Evolutionary conservation across 495 filamentous ascomycete species (phyloP), one percentile per base, ranked within the genome.

Genomic region (Clavariopsis aquatica): DNA sequence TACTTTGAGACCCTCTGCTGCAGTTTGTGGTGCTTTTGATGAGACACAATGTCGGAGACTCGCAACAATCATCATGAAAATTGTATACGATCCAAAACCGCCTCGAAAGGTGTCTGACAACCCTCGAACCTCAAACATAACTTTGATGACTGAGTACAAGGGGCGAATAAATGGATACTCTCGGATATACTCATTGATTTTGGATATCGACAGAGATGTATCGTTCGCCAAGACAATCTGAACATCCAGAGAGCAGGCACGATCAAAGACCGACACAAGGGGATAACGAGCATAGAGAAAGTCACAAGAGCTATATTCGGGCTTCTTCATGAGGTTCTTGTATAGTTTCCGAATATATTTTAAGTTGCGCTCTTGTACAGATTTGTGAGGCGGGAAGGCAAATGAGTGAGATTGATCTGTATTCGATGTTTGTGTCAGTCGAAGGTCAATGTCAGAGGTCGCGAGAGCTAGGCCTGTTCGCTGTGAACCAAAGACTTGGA

Each of bases 21-120:
- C 26, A 6, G 24, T 54, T 54, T 54, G 4, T 12, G 60, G 46
- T 17, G 46, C 26, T 29, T 77, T 56, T 73, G 66, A 62, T 9
- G 65, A 36, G 20, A 29, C n/a, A 22, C 13, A 28, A 17, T 68
- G 62, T 23, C 80, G 81, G 12, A 86, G 65, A 46, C 80, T 80
- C 1, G 81, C 82, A 15, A 83, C 81, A n/a, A 86, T 64, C 67
- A 87, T 81, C 70, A 85, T 79, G 56, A 84, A 72, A 15, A 87
- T 71, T 5, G 76, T 71, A 64, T 85, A 82, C 1, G 80, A 73
- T 3, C 78, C 77, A 10, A 87, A 62, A 5, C 82, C 81, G 17
- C 78, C 76, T 5, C 71, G 54, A 55, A 72, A 71, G 24, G 76
- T 69, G 17, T 81, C 79, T 26, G 78, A 78, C 7, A 88, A 66